Evolutionary conservation across 805 yeast species (phyloP), one percentile per base, ranked within the genome.

Genomic region (Ogataea ramenticola): DNA sequence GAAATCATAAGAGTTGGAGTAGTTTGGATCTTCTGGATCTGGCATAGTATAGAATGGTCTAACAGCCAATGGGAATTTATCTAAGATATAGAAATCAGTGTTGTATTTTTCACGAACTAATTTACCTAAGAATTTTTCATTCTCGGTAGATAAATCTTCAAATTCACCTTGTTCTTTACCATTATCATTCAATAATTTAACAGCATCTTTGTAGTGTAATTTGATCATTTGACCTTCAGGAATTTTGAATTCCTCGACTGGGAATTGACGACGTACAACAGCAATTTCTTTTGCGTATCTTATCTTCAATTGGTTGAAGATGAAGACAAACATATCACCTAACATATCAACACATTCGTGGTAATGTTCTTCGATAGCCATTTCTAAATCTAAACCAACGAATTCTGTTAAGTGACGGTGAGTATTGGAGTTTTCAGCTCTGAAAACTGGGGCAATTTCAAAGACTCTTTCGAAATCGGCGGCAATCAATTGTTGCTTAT

Each of bases 31-130:
- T 59, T 80, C 83, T 17, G 98, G 76, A 65, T 89, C 96, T 49
- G 99, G 98, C 99, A 93, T 93, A 40, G 99, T 93, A 78, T 93
- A 93, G 79, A 93, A 93, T 46, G 99, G 99, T 75, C 99, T 83
- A 44, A 90, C 79, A 27, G 87, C 93, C 61, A 89, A 75, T 58
- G 99, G 99, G 86, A 93, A 93, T 68, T 93, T 93, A 76, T 93
- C 99, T 68, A 93, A 79, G 60, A 93, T 86, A 73, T 90, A 93
- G 77, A 93, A 93, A 71, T 93, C 99, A 44, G 99, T 93, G 70
- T 90, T 87, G 69, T 90, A 91, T 70, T 90, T 83, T 48, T 89
- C 97, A 63, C 90, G 82, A 35, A 93, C 93, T 49, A 93, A 70
- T 62, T 80, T 82, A 65, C 99, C 99, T 56, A 93, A 76, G 48